Conservation (phyloP, 2,329 filamentous ascomycete genomes). For the Fusarium oligoseptatum region DNA sequence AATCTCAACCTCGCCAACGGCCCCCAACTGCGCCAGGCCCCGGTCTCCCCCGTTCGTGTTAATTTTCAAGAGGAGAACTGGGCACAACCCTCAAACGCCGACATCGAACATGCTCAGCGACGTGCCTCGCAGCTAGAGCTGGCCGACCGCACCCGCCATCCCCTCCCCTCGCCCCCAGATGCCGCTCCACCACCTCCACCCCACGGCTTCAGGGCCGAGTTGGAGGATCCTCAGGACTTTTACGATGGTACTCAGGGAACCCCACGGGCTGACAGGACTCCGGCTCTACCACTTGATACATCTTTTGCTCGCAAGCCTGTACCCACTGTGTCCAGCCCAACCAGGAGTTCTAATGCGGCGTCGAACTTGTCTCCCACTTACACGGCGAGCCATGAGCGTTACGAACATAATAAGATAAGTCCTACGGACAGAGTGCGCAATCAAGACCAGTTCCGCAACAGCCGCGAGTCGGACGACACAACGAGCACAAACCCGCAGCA, state of each 20-base stretch:
- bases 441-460: constrained; percentile 60
- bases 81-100: constrained; percentile 64
- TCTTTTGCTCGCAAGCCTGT: constrained; percentile 19
- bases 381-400: constrained; percentile 41
- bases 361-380: constrained; percentile 34
- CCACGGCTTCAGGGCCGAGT: constrained; percentile 22
- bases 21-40: constrained; percentile 63
- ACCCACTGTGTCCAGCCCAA: constrained; percentile 11
- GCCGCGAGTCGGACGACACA: constrained; percentile 67
- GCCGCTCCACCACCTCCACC: constrained; percentile 53
- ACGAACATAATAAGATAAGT: constrained; percentile 51
- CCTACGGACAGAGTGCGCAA: constrained; percentile 49
- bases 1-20: constrained; percentile 49
- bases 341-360: constrained; percentile 30
- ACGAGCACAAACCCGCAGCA: constrained; percentile 63
- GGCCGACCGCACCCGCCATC: constrained; percentile 42
- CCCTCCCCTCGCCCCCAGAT: constrained; percentile 43
- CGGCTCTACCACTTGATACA: constrained; percentile 18
- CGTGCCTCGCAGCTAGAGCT: constrained; percentile 44
- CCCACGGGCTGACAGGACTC: constrained; percentile 9
- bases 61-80: constrained; percentile 67
- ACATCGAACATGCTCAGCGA: constrained; percentile 60
- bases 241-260: constrained; percentile 14
- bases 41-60: constrained; percentile 68
- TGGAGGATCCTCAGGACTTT: constrained; percentile 25